Evolutionary conservation across 2,329 filamentous ascomycete genomes (phyloP).

Genomic region (Gnomoniopsis smithogilvyi): DNA sequence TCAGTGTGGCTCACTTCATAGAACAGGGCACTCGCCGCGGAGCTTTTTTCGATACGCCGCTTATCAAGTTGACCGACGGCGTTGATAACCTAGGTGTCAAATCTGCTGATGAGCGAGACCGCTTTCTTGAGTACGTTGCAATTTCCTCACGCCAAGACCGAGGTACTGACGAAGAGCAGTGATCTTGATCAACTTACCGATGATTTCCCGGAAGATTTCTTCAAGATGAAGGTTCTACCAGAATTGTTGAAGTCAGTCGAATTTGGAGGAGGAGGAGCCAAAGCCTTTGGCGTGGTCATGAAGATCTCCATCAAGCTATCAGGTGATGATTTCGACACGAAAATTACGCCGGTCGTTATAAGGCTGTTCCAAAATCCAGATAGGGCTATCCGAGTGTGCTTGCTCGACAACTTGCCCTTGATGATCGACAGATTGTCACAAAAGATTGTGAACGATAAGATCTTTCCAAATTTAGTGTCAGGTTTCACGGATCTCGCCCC

Average conservation of each 20-base stretch:
- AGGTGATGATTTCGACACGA: conserved; percentile 83
- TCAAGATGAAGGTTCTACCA: conserved; percentile 93
- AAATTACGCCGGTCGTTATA: conserved; percentile 81
- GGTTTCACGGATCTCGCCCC: conserved; percentile 92
- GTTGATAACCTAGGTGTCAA: conserved; percentile 93
- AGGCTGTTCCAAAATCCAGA: conserved; percentile 89
- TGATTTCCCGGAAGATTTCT: conserved; percentile 96
- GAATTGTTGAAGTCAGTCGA: conserved; percentile 98
- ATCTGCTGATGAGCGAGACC: conserved; percentile 75
- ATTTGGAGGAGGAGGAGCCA: conserved; percentile 91
- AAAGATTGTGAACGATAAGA: conserved; percentile 90
- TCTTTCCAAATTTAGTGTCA: conserved; percentile 92
- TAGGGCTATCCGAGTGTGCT: conserved; percentile 83
- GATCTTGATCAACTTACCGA: conserved; percentile 84
- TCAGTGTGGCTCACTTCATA: conserved; percentile 81
- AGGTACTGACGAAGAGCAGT: conserved; percentile 36
- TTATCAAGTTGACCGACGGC: conserved; percentile 89
- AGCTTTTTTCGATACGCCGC: conserved; percentile 86
- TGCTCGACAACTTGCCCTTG: conserved; percentile 80
- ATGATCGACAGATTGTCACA: conserved; percentile 91
- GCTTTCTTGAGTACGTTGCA: conserved; percentile 64
- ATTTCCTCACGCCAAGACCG: neutral
- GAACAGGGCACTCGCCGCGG: conserved; percentile 81
- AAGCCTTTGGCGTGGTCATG: conserved; percentile 83
- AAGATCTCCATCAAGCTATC: conserved; percentile 86